Conservation (phyloP, 1,284 basidiomycete species). For the Neolentinus lepideus region DNA sequence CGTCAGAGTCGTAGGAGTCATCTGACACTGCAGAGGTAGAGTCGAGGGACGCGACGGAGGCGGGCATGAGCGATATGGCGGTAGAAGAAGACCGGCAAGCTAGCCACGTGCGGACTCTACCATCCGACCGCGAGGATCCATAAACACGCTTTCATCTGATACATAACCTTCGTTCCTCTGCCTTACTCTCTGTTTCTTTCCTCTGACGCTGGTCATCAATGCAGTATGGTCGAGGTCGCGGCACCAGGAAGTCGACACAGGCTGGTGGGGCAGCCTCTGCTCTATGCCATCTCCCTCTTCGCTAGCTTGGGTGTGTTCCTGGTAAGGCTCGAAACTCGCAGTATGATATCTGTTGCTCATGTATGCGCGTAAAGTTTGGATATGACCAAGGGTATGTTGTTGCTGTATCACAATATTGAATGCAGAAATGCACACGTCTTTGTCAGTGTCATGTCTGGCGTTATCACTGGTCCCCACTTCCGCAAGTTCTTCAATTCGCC, state of each 20-base stretch:
- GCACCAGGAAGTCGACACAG: conserved; percentile 28
- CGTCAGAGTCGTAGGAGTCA: conserved; percentile 56
- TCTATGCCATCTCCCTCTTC: conserved; percentile 80
- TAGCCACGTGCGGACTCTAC: conserved; percentile 2
- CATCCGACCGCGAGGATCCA: background rate
- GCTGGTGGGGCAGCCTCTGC: conserved; percentile 75
- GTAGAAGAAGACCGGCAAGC: background rate
- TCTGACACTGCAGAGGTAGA: conserved; percentile 34
- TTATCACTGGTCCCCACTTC: conserved; percentile 93
- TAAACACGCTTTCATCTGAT: conserved; percentile 1
- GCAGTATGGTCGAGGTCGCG: conserved; percentile 13
- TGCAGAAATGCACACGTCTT: background rate
- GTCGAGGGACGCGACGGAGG: conserved; percentile 38
- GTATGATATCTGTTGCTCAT: background rate
- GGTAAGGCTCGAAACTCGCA: conserved; percentile 35
- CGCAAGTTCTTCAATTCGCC: conserved; percentile 79
- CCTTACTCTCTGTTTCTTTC: conserved; percentile 3
- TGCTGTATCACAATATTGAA: background rate
- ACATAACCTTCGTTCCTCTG: background rate
- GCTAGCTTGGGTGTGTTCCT: conserved; percentile 86
- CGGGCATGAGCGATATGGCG: conserved; percentile 25
- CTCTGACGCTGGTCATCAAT: conserved; percentile 6
- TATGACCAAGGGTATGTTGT: conserved; percentile 82
- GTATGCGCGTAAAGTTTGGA: conserved; percentile 54
- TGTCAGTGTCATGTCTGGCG: conserved; percentile 79